phyloP scores from a whole-genome alignment of 169 alveolate genomes.

The Cystoisospora suis region DNA sequence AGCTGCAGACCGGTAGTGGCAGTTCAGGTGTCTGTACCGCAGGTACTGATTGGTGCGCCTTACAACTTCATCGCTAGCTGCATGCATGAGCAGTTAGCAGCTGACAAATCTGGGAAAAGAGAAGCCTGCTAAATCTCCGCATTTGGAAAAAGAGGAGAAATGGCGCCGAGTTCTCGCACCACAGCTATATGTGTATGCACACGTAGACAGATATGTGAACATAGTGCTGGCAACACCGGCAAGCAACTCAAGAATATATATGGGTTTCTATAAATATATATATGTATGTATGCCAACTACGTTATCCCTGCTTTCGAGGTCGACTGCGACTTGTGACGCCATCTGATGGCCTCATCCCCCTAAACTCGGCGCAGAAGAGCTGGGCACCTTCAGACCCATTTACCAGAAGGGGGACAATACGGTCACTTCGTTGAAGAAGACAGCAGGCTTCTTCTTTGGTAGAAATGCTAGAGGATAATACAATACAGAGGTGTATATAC shows the following conservation, averaged over 20 bases:
- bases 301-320: too few species aligned
- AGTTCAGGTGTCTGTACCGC: not conserved
- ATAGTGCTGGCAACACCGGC: not conserved
- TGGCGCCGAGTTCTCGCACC: not conserved
- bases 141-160: not conserved
- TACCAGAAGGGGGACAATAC: not conserved
- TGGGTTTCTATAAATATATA: not conserved
- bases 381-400: too few species aligned
- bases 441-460: not conserved
- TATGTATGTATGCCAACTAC: not conserved
- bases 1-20: not conserved
- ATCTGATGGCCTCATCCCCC: not conserved
- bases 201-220: not conserved
- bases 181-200: not conserved
- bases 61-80: not conserved
- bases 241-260: not conserved
- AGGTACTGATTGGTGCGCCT: not conserved
- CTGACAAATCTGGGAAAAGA: not conserved
- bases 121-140: not conserved
- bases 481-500: too few species aligned
- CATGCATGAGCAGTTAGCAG: not conserved
- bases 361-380: not conserved
- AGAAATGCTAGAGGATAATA: too few species aligned
- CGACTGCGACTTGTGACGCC: not conserved
- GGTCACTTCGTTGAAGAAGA: not conserved